phyloP scores from a whole-genome alignment of 768 basidiomycete species.

The Baorangia bicolor region DNA sequence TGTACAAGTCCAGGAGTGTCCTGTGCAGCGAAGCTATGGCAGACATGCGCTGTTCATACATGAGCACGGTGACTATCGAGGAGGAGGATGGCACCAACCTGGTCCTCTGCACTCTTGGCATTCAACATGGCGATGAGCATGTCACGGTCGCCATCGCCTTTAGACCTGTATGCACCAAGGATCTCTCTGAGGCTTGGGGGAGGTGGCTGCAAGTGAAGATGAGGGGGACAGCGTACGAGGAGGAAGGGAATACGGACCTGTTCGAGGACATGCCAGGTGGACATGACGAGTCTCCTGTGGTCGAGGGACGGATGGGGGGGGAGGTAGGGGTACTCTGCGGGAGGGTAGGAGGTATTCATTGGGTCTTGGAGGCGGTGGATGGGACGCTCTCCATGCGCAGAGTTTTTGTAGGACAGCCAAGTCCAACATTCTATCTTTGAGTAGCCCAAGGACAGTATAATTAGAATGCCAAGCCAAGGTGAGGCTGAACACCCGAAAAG shows the following conservation, averaged over 20 bases:
- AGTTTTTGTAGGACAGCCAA: slow-evolving; percentile 46
- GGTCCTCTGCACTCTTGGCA: slow-evolving; percentile 91
- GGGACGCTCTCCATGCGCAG: slow-evolving; percentile 21
- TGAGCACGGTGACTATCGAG: slow-evolving; percentile 11
- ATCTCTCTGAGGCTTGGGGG: slow-evolving; percentile 86
- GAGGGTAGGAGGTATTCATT: slow-evolving; percentile 29
- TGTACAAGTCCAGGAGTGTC: slow-evolving; percentile 62
- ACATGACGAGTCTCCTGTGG: slow-evolving; percentile 37
- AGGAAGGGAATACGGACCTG: slow-evolving; percentile 35
- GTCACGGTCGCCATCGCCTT: slow-evolving; percentile 90
- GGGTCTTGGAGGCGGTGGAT: slow-evolving; percentile 16
- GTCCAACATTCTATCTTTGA: slow-evolving; percentile 48
- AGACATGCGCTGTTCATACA: slow-evolving; percentile 56
- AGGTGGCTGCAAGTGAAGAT: slow-evolving; percentile 47
- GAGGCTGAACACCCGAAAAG: slow-evolving; percentile 36
- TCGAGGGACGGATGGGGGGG: slow-evolving; percentile 17
- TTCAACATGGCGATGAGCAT: slow-evolving; percentile 89
- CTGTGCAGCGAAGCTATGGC: slow-evolving; percentile 68
- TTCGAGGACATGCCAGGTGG: slow-evolving; percentile 47
- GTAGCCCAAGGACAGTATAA: slow-evolving; percentile 34
- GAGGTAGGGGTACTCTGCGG: slow-evolving; percentile 17
- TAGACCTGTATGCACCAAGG: slow-evolving; percentile 77
- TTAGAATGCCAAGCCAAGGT: slow-evolving; percentile 46
- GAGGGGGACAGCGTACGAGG: not conserved
- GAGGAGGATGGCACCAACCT: slow-evolving; percentile 49